Base-by-base conservation (phyloP, 2,329 filamentous ascomycete species). In the Phialophora expanda region DNA sequence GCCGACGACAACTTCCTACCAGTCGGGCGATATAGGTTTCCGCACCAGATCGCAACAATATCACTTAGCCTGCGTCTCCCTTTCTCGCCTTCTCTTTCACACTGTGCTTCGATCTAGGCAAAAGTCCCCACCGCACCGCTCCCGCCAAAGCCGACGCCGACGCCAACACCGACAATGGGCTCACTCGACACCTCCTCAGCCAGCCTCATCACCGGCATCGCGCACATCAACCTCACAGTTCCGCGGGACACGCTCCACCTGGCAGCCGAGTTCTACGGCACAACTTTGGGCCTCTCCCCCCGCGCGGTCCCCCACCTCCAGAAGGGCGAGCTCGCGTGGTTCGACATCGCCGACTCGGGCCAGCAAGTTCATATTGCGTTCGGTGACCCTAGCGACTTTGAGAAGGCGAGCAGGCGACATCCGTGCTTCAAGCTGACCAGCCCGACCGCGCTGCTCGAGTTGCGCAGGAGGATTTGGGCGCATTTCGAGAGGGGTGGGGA, bases 161-260 rank as follows among this genome's bases (percentile, higher is more conserved):
- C 44, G n/a, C 46, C 17, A 50, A 22, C 11, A 55, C 17, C 32
- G 69, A 61, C 28, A 4, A 61, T 61, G 58, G 58, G 58, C 28
- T 61, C 58, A 8, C 58, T 61, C 58, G 44, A 51, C 46, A 32
- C 58, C 46, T 20, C 38, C 44, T 41, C 58, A 14, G 20, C 44
- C 17, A 46, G 38, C 12, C 48, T 85, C 80, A 86, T 87, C 71
- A 78, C 80, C 44, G 82, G 83, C 41, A 77, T 87, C 59, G 82
- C 83, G 2, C 85, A 87, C 75, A 78, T 88, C 66, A 88, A 88
- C 73, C 77, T 88, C 55, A 80, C 83, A n/a, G 83, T 88, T 9
- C 85, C 85, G 0, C 73, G 74, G 0, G 83, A 80, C 63, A 86
- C 84, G 0, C 78, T 88, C 34, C 76, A 79, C 22, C 77, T 79